Evolutionary conservation across 2,329 filamentous ascomycete genomes (phyloP), one percentile per base, ranked within the genome.

Genomic region (Cercospora sesami): DNA sequence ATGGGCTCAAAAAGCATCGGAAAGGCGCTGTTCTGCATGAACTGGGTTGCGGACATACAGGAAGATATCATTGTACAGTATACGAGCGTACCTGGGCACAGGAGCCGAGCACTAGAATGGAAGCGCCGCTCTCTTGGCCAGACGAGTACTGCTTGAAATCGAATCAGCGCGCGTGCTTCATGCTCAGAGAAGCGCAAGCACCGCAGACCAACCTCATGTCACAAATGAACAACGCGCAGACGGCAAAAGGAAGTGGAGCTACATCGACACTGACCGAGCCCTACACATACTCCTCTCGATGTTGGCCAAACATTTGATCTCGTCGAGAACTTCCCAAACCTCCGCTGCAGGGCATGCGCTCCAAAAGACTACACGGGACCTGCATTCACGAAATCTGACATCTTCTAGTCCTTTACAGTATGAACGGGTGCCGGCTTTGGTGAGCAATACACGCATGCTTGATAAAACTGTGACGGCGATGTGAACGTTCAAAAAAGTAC

Each of bases 21-120:
- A 60, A 60, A 12, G 66, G 51, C 59, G 66, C 63, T 60, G 58
- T 16, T 48, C 48, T 63, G 66, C 33, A 63, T 30, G 23, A 53
- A 48, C 26, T 31, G 28, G 62, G 57, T 33, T 36, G 33, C 53
- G 42, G 33, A 58, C 57, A 65, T 58, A 65, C 62, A 65, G 63
- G 26, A 53, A 65, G 18, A 65, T 63, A 63, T 53, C 59, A 55
- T 62, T 68, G 66, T 68, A 68, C 66, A 68, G 58, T 68, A 68
- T 65, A 63, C 30, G 58, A 60, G 53, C 53, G 30, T 30, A 58
- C 53, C 10, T 18, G 16, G 12, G 30, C 21, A n/a, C 30, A 9
- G 2, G 14, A 30, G 14, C 30, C 18, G 16, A 30, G 53, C 53
- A 58, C 30, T 31, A 9, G 16, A 33, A 8, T 31, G 26, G 23